phyloP scores from a whole-genome alignment of 192 early-diverging fungal genomes.

The Podochytrium sp. region DNA sequence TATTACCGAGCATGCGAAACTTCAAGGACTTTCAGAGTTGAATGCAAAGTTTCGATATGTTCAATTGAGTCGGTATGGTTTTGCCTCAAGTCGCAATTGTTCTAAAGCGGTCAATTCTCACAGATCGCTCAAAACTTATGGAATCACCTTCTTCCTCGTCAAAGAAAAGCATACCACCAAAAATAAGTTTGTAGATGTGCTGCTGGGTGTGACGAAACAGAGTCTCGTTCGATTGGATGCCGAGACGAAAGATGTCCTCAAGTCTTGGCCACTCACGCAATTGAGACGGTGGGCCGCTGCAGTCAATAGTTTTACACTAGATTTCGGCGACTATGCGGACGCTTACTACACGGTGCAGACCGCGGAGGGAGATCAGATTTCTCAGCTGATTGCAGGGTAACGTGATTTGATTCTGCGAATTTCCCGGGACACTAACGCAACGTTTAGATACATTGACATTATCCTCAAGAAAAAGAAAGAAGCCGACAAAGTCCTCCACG shows the following conservation, averaged over 20 bases:
- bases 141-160: conserved; percentile 63
- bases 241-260: conserved; percentile 58
- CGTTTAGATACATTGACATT: conserved; percentile 74
- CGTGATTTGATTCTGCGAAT: no score
- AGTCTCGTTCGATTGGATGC: conserved; percentile 55
- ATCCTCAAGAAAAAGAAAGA: conserved; percentile 63
- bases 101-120: conserved; percentile 2
- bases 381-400: conserved; percentile 59
- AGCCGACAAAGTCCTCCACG: conserved; percentile 48
- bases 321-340: conserved; percentile 66
- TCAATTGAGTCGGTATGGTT: conserved; percentile 43
- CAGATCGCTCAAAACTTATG: conserved; percentile 62
- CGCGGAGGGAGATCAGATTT: conserved; percentile 61
- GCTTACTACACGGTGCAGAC: conserved; percentile 62
- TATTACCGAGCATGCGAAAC: conserved; percentile 55
- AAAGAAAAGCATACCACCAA: no score
- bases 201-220: conserved; percentile 63
- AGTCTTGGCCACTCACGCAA: conserved; percentile 60
- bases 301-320: conserved; percentile 60
- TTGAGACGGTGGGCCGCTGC: conserved; percentile 62
- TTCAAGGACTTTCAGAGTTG: conserved; percentile 58
- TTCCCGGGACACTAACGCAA: no score
- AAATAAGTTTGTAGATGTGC: conserved; percentile 45
- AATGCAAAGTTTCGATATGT: conserved; percentile 66
- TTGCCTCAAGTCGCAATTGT: background rate